Conservation (phyloP, 1,139 yeast genomes). For the Candida gigantensis region DNA sequence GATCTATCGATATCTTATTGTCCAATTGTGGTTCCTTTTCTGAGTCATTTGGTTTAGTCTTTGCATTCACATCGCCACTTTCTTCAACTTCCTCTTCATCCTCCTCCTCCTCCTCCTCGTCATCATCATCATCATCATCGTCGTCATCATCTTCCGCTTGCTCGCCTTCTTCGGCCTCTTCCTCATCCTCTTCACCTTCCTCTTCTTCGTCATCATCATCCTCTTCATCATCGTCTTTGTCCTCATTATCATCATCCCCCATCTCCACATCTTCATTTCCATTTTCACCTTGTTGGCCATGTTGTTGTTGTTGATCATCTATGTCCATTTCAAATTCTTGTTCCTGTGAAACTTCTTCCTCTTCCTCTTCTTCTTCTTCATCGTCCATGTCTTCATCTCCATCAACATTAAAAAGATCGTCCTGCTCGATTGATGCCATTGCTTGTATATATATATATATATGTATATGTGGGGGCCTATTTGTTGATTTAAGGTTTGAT, state of each 20-base stretch:
- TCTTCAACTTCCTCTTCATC: slow-evolving; percentile 14
- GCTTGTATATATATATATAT: background rate
- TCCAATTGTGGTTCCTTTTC: no score
- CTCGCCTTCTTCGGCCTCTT: slow-evolving; percentile 21
- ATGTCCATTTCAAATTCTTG: slow-evolving; percentile 21
- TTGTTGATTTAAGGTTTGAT: background rate
- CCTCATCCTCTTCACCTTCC: slow-evolving; percentile 17
- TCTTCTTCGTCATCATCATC: slow-evolving; percentile 19
- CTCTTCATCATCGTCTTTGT: slow-evolving; percentile 20
- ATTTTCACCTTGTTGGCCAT: slow-evolving; percentile 26
- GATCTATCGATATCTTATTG: slow-evolving; percentile 9
- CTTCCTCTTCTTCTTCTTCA: slow-evolving; percentile 26
- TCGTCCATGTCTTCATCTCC: slow-evolving; percentile 22
- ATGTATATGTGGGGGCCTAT: background rate
- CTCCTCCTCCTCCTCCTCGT: slow-evolving; percentile 22
- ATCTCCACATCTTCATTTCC: slow-evolving; percentile 26
- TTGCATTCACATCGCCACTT: slow-evolving; percentile 18
- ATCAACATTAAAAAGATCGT: slow-evolving; percentile 28
- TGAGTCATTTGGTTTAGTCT: slow-evolving; percentile 20
- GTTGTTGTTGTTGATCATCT: slow-evolving; percentile 23
- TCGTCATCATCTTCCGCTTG: slow-evolving; percentile 19
- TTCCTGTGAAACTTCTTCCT: slow-evolving; percentile 27
- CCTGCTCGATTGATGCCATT: slow-evolving; percentile 24
- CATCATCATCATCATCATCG: slow-evolving; percentile 24
- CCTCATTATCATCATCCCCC: slow-evolving; percentile 20